Evolutionary conservation across 163 green algal genomes (phyloP).

Genomic region (Chlamydomonas reinhardtii): DNA sequence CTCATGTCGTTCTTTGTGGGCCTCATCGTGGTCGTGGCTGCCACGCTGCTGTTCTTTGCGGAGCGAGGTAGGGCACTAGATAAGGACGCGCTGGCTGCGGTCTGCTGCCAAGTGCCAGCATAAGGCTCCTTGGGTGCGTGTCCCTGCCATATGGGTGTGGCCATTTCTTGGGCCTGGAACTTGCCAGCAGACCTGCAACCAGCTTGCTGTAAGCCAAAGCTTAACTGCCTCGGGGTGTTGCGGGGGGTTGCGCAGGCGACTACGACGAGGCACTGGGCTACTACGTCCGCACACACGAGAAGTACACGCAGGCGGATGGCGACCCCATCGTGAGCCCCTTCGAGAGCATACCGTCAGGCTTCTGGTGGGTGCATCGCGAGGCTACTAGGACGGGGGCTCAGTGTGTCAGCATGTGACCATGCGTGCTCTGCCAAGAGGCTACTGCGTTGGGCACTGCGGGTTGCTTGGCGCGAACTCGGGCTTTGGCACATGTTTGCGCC

Average conservation of each 20-base stretch:
- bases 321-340: slow-evolving; percentile 25
- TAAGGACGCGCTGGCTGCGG: background rate
- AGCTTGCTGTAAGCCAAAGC: too few relatives aligned
- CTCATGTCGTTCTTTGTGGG: slow-evolving; percentile 67
- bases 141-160: too few relatives aligned
- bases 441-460: too few relatives aligned
- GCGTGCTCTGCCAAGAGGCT: too few relatives aligned
- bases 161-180: too few relatives aligned
- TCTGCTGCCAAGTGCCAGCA: too few relatives aligned
- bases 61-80: slow-evolving; percentile 25
- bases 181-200: too few relatives aligned
- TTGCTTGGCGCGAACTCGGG: too few relatives aligned
- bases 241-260: background rate
- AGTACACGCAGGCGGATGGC: background rate
- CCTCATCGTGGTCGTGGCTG: slow-evolving; percentile 57
- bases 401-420: too few relatives aligned
- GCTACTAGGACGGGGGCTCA: background rate
- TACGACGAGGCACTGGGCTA: slow-evolving; percentile 43
- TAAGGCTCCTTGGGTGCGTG: too few relatives aligned
- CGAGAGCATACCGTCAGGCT: slow-evolving; percentile 22
- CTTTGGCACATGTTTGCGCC: background rate
- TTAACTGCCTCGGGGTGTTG: too few relatives aligned
- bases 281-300: slow-evolving; percentile 29
- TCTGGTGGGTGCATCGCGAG: background rate
- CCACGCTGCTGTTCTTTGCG: slow-evolving; percentile 63